These are phyloP conservation scores for Penicillium desertorum DNA, from an alignment of 495 filamentous ascomycete species.

Conservation along the genomic window DNA sequence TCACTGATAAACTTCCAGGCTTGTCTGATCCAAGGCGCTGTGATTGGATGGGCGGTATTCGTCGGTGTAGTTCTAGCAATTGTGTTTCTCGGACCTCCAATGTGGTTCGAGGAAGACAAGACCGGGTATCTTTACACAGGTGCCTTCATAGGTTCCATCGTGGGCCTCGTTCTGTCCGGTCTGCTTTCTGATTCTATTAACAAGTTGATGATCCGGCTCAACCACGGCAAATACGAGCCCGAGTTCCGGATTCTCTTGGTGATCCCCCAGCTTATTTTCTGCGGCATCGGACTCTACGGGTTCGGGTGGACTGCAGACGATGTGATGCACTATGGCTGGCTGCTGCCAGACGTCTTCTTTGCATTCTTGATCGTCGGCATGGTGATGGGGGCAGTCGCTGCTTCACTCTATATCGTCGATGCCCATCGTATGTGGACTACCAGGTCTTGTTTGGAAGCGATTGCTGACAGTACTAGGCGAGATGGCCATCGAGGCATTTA, in stretches of 20 bases:
- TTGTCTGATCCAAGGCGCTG: constrained; percentile 82
- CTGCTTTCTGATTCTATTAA: constrained; percentile 71
- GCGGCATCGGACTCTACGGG: constrained; percentile 77
- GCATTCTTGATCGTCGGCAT: constrained; percentile 76
- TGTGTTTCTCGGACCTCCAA: constrained; percentile 75
- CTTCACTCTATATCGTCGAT: constrained; percentile 89
- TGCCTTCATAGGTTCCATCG: constrained; percentile 77
- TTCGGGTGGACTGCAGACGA: constrained; percentile 71
- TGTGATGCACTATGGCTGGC: constrained; percentile 61
- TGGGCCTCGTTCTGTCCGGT: constrained; percentile 77
- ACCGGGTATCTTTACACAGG: constrained; percentile 88
- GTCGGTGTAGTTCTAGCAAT: constrained; percentile 84
- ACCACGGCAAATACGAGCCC: constrained; percentile 83
- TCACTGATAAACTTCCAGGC: constrained; percentile 43
- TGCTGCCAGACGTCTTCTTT: constrained; percentile 76
- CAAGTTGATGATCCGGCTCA: constrained; percentile 65
- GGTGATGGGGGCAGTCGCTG: constrained; percentile 85
- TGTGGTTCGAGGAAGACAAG: constrained; percentile 78
- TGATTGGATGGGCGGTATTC: constrained; percentile 95
- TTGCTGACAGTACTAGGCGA: constrained; percentile 52
- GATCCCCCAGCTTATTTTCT: constrained; percentile 74
- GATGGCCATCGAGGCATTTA: constrained; percentile 88
- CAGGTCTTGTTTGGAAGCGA: neutral
- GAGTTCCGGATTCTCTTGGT: constrained; percentile 86
- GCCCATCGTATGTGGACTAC: constrained; percentile 70